A percentile compares a stretch with the other conserved stretches of the same genome.
Evolutionary conservation across 2,329 filamentous ascomycete genomes (phyloP).

Genomic region (Microdochium paspali): DNA sequence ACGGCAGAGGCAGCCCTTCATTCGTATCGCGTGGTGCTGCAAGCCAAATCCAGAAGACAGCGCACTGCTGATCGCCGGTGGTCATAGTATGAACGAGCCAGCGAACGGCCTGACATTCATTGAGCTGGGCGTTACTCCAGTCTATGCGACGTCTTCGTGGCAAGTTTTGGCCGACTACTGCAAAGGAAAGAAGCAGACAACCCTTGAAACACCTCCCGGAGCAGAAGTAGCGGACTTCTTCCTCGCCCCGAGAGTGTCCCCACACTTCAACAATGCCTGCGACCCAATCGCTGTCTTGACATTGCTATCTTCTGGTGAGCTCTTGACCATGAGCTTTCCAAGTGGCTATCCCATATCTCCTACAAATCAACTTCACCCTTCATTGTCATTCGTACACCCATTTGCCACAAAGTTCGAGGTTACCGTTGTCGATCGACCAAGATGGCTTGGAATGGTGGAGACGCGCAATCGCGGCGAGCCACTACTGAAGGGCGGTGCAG

Average conservation of each 20-base stretch:
- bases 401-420: slow-evolving; percentile 69
- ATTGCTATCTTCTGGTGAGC: slow-evolving; percentile 74
- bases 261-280: slow-evolving; percentile 79
- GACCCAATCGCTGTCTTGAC: slow-evolving; percentile 82
- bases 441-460: slow-evolving; percentile 90
- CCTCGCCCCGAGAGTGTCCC: slow-evolving; percentile 70
- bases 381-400: slow-evolving; percentile 79
- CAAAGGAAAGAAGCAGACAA: slow-evolving; percentile 61
- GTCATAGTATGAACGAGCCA: slow-evolving; percentile 55
- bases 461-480: slow-evolving; percentile 68
- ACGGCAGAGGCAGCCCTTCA: slow-evolving; percentile 62
- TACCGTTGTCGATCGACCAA: slow-evolving; percentile 64
- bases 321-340: slow-evolving; percentile 85
- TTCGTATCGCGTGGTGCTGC: slow-evolving; percentile 82
- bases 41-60: slow-evolving; percentile 93
- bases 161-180: slow-evolving; percentile 72
- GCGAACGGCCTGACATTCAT: slow-evolving; percentile 79
- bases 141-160: slow-evolving; percentile 88
- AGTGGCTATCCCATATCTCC: slow-evolving; percentile 85
- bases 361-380: slow-evolving; percentile 86
- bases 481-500: slow-evolving; percentile 70
- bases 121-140: slow-evolving; percentile 79
- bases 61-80: slow-evolving; percentile 77
- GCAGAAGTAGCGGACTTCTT: slow-evolving; percentile 74
- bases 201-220: slow-evolving; percentile 67